phyloP scores from a whole-genome alignment of 2,329 filamentous ascomycete species.

The Helminthosporium solani region DNA sequence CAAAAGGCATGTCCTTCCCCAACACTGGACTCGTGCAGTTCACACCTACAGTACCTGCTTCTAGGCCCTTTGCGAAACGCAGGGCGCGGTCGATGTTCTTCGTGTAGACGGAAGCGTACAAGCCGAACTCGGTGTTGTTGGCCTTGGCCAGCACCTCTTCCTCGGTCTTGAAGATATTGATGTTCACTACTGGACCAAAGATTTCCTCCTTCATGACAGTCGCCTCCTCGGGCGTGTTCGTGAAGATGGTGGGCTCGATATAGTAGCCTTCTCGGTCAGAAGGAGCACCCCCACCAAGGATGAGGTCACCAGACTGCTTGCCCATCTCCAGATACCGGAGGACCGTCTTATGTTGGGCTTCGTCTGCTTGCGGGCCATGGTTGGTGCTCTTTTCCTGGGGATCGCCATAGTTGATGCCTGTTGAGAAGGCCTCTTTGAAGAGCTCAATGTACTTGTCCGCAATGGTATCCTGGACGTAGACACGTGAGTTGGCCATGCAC shows the following conservation, averaged over 20 bases:
- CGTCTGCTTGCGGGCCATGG: constrained; percentile 55
- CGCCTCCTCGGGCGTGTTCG: constrained; percentile 74
- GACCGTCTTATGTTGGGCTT: constrained; percentile 53
- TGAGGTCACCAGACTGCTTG: constrained; percentile 62
- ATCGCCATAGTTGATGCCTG: constrained; percentile 47
- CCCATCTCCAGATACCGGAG: constrained; percentile 55
- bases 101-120: constrained; percentile 82
- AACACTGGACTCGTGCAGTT: constrained; percentile 42
- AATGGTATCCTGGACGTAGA: constrained; percentile 58
- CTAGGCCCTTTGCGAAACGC: constrained; percentile 43
- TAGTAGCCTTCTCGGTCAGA: constrained; percentile 36
- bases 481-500: constrained; percentile 60
- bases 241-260: constrained; percentile 76
- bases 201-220: constrained; percentile 81
- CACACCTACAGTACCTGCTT: constrained; percentile 44
- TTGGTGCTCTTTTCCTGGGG: constrained; percentile 73
- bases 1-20: constrained; percentile 43
- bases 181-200: constrained; percentile 80
- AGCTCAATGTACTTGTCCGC: constrained; percentile 49
- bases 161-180: constrained; percentile 72
- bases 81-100: constrained; percentile 42
- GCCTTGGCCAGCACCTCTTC: constrained; percentile 78
- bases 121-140: constrained; percentile 82
- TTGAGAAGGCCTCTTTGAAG: constrained; percentile 39
- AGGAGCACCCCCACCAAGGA: constrained; percentile 32